These are phyloP conservation scores for Coemansia sp. DNA, from an alignment of 192 early-diverging fungal species.

Conservation along the genomic window DNA sequence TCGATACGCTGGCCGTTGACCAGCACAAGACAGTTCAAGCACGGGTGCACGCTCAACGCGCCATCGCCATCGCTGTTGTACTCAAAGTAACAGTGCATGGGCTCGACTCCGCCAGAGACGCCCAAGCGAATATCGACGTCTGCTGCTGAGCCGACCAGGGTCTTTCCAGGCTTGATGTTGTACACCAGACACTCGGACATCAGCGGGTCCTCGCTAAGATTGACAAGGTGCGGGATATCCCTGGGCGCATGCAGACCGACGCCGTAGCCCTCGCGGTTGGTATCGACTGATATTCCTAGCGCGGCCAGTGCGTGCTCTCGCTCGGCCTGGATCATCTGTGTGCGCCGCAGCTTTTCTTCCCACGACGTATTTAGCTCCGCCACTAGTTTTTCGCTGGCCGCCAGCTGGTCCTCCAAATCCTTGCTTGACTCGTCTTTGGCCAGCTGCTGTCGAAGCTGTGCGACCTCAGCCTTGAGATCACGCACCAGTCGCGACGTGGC, in stretches of 20 bases:
- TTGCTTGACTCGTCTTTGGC: constrained; percentile 33
- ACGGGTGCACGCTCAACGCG: constrained; percentile 13
- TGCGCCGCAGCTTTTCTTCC: constrained; percentile 75
- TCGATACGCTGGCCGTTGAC: constrained; percentile 75
- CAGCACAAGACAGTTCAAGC: constrained; percentile 64
- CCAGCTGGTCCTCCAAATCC: constrained; percentile 72
- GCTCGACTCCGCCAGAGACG: constrained; percentile 61
- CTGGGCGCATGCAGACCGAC: constrained; percentile 77
- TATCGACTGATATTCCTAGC: constrained; percentile 74
- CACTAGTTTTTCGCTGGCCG: constrained; percentile 84
- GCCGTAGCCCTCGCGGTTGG: constrained; percentile 53
- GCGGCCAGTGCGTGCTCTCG: constrained; percentile 75
- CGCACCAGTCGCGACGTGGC: constrained; percentile 74
- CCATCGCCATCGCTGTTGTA: constrained; percentile 41
- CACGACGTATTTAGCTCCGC: constrained; percentile 79
- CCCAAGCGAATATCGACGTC: constrained; percentile 57
- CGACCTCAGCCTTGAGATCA: constrained; percentile 81
- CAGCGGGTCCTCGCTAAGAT: constrained; percentile 85
- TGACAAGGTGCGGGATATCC: constrained; percentile 81
- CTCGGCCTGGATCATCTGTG: constrained; percentile 69
- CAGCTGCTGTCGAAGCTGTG: constrained; percentile 62
- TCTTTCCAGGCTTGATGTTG: constrained; percentile 73
- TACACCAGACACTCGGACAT: constrained; percentile 92
- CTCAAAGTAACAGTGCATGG: constrained; percentile 75
- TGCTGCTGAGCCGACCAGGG: constrained; percentile 61